Evolutionary conservation across 2,329 filamentous ascomycete genomes (phyloP).

Genomic region (Colletotrichum cereale): DNA sequence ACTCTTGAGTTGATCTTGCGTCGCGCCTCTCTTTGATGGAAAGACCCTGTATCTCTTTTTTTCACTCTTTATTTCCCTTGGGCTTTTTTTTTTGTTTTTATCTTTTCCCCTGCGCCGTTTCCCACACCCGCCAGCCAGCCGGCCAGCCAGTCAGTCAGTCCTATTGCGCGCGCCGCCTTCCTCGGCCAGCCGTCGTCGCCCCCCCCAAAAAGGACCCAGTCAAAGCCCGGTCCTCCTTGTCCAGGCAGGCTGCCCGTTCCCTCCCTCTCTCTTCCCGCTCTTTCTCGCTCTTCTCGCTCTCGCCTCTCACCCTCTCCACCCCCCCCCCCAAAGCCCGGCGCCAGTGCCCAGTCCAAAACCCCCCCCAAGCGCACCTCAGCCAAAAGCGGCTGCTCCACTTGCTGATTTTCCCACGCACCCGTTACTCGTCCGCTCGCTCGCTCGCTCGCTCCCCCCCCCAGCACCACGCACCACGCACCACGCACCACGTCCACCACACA

Average conservation of each 20-base stretch:
- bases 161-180: slow-evolving; percentile 13
- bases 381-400: slow-evolving; percentile 39
- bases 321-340: slow-evolving; percentile 5
- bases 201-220: slow-evolving; percentile 11
- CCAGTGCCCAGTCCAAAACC: slow-evolving; percentile 10
- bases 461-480: slow-evolving; percentile 43
- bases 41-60: background rate
- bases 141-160: background rate
- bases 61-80: background rate
- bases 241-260: too few species aligned
- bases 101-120: too few species aligned
- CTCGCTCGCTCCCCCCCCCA: slow-evolving; percentile 8
- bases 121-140: background rate
- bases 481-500: slow-evolving; percentile 46
- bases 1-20: background rate
- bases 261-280: background rate
- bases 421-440: slow-evolving; percentile 35
- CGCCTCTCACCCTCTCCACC: background rate
- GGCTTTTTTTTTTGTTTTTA: background rate
- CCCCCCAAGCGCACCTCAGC: slow-evolving; percentile 5
- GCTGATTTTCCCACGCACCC: slow-evolving; percentile 34
- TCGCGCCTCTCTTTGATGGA: slow-evolving; percentile 16
- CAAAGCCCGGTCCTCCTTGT: slow-evolving; percentile 17
- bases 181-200: background rate
- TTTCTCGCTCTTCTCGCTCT: background rate